Percentiles rank a stretch among this genome's conserved stretches.
These are phyloP conservation scores for Coniophora puteana DNA, from an alignment of 1,284 basidiomycete genomes.

Conservation along the genomic window DNA sequence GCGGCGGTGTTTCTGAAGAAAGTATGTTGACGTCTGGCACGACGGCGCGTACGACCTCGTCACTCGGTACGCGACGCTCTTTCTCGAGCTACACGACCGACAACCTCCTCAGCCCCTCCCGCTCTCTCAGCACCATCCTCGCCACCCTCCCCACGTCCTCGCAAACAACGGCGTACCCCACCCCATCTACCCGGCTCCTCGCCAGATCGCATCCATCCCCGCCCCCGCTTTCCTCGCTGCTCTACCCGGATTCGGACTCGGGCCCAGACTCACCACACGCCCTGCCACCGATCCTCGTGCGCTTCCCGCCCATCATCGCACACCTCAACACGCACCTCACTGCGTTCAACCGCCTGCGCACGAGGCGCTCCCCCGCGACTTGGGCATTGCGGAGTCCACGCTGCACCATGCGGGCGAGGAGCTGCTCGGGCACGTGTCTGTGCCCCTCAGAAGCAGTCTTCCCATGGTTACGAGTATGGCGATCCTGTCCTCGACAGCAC, in stretches of 20 bases:
- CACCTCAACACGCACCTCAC: conserved; percentile 74
- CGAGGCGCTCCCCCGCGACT: conserved; percentile 41
- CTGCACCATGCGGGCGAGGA: conserved; percentile 46
- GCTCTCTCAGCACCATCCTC: conserved; percentile 26
- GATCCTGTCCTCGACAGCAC: too few relatives aligned
- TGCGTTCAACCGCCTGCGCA: conserved; percentile 78
- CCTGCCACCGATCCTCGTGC: conserved; percentile 65
- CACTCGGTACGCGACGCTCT: conserved; percentile 86
- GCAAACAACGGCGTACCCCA: conserved; percentile 9
- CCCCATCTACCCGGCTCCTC: conserved; percentile 52
- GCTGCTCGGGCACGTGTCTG: conserved; percentile 25
- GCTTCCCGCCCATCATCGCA: conserved; percentile 76
- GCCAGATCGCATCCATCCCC: conserved; percentile 31
- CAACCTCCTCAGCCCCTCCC: conserved; percentile 12
- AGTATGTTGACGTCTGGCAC: conserved; percentile 88
- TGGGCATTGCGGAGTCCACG: conserved; percentile 44
- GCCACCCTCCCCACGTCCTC: conserved; percentile 16
- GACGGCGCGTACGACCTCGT: conserved; percentile 92
- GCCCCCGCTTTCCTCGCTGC: conserved; percentile 21
- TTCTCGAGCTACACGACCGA: conserved; percentile 55
- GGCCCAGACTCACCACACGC: conserved; percentile 38
- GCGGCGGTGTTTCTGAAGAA: conserved; percentile 76
- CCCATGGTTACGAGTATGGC: too few relatives aligned
- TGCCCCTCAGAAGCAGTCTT: too few relatives aligned
- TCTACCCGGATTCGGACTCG: conserved; percentile 26